Evolutionary conservation across 1,139 yeast genomes (phyloP).

Genomic region (Lodderomyces parapsilosis): DNA sequence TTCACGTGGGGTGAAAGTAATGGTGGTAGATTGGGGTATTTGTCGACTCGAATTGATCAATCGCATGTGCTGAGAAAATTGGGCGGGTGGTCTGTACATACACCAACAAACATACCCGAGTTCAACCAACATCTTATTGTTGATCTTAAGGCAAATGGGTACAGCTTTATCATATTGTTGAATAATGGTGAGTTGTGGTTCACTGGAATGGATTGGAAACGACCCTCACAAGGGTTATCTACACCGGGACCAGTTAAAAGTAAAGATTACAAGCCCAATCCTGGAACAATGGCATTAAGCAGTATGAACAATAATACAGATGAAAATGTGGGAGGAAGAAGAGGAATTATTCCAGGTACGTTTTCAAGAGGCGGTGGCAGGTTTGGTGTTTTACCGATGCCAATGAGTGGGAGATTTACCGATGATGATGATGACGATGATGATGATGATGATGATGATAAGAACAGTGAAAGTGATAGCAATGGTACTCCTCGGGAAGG

Average conservation of each 20-base stretch:
- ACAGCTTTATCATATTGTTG: constrained; percentile 60
- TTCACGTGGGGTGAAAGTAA: constrained; percentile 64
- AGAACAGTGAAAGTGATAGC: constrained; percentile 6
- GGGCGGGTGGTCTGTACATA: constrained; percentile 35
- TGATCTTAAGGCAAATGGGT: constrained; percentile 68
- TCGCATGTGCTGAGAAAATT: constrained; percentile 27
- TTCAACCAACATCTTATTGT: constrained; percentile 40
- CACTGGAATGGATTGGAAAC: constrained; percentile 54
- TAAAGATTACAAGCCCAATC: constrained; percentile 25
- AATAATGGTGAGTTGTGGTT: constrained; percentile 52
- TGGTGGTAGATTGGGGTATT: constrained; percentile 59
- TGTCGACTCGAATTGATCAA: constrained; percentile 26
- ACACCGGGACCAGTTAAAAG: constrained; percentile 22
- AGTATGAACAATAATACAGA: constrained; percentile 8
- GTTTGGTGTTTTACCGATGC: constrained; percentile 13
- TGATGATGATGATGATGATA: constrained; percentile 4
- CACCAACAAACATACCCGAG: constrained; percentile 38
- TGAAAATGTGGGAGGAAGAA: constrained; percentile 9
- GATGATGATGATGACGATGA: constrained; percentile 6
- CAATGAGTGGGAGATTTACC: constrained; percentile 10
- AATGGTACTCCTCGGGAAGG: not conserved
- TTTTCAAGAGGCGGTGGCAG: constrained; percentile 3
- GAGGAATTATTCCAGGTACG: constrained; percentile 6
- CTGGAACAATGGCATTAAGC: constrained; percentile 20
- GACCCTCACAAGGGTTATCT: constrained; percentile 18